Conservation (phyloP, 2,329 filamentous ascomycete species). For the Ceratocystis variospora region DNA sequence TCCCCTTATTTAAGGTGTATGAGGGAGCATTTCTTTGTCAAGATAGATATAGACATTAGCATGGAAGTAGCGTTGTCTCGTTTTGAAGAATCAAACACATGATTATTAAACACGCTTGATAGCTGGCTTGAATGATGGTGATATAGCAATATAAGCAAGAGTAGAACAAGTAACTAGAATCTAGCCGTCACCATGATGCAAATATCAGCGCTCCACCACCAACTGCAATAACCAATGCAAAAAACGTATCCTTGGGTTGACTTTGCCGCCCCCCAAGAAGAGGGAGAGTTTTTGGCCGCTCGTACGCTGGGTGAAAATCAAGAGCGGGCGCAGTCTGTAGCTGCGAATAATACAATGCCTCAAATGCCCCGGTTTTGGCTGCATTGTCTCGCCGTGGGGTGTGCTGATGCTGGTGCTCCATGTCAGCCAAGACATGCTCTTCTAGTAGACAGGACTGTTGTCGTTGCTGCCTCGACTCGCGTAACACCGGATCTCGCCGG, state of each 20-base stretch:
- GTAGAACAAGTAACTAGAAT: neutral
- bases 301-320: neutral
- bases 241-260: neutral
- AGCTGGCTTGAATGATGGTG: neutral
- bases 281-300: neutral
- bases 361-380: too few species aligned
- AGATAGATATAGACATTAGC: neutral
- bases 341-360: neutral
- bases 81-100: neutral
- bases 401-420: neutral
- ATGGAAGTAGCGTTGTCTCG: neutral
- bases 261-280: neutral
- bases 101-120: neutral
- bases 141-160: neutral
- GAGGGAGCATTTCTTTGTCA: neutral
- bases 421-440: neutral
- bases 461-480: neutral
- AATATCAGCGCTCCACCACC: constrained; percentile 8
- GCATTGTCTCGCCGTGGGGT: neutral
- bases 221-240: constrained; percentile 11
- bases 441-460: neutral
- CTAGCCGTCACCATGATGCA: constrained; percentile 3
- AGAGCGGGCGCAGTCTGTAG: neutral
- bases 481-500: neutral
- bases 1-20: too few species aligned